phyloP scores from a whole-genome alignment of 441 rosid species.

The Gossypium davidsonii region DNA sequence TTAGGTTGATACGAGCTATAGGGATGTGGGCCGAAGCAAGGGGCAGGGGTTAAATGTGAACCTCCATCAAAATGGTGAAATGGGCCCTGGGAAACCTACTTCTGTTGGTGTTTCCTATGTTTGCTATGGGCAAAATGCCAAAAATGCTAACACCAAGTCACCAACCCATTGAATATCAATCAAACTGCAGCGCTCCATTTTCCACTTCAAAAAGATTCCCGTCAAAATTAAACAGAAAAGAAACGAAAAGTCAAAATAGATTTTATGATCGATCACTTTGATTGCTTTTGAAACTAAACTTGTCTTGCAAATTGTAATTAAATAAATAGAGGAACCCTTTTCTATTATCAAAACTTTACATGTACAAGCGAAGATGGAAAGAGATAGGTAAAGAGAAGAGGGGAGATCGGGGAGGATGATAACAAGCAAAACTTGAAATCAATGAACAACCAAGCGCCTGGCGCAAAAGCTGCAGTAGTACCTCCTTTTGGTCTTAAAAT shows the following conservation, averaged over 20 bases:
- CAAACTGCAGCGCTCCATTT: not conserved
- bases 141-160: not conserved
- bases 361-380: not conserved
- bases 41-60: not conserved
- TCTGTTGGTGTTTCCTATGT: not conserved
- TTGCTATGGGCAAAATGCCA: no score
- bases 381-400: not conserved
- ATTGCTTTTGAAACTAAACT: not conserved
- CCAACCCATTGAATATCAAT: not conserved
- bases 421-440: not conserved
- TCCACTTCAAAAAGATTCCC: not conserved
- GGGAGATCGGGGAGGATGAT: not conserved
- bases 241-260: not conserved
- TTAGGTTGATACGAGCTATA: not conserved
- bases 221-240: not conserved
- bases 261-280: not conserved
- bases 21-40: not conserved
- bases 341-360: not conserved
- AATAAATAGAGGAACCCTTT: not conserved
- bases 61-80: not conserved
- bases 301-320: not conserved
- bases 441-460: conserved; percentile 41
- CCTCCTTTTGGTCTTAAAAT: conserved; percentile 48
- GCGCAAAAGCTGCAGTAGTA: conserved; percentile 52
- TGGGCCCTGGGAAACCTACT: not conserved